phyloP scores from a whole-genome alignment of 176 grass and related monocot genomes.

The Oryza coarctata region DNA sequence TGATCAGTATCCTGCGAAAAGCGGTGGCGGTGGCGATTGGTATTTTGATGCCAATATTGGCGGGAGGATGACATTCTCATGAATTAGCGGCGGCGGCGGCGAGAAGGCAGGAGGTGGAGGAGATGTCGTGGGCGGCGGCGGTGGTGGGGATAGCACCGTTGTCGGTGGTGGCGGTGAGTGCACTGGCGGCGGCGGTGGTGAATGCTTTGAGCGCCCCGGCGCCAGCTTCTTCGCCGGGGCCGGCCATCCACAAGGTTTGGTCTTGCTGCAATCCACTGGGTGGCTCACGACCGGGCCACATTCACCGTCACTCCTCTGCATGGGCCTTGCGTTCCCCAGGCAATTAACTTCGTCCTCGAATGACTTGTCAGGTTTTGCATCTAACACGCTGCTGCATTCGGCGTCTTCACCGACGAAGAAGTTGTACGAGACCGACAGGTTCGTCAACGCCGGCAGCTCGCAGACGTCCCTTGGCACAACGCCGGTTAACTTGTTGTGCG shows the following conservation, averaged over 20 bases:
- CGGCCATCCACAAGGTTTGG: constrained; percentile 27
- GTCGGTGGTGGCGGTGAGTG: not conserved
- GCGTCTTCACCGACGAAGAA: not conserved
- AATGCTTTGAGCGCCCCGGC: not conserved
- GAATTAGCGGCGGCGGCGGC: not conserved
- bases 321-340: constrained; percentile 22
- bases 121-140: not conserved
- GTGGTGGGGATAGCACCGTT: not conserved
- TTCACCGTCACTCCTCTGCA: constrained; percentile 5
- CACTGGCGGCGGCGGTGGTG: not conserved
- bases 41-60: not conserved
- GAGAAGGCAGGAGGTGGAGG: not conserved
- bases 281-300: constrained; percentile 4
- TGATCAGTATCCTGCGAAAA: constrained; percentile 36
- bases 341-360: constrained; percentile 18
- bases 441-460: not conserved
- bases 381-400: not conserved
- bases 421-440: constrained; percentile 29
- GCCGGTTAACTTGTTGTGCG: constrained; percentile 31
- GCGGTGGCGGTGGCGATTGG: not conserved
- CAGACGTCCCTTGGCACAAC: not conserved
- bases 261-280: constrained; percentile 24
- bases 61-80: not conserved
- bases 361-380: not conserved
- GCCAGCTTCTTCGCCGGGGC: too few relatives aligned